Percentiles rank a stretch among this genome's conserved stretches.
Conservation (phyloP, 2,329 filamentous ascomycete species). For the Colletotrichum orchidophilum region DNA sequence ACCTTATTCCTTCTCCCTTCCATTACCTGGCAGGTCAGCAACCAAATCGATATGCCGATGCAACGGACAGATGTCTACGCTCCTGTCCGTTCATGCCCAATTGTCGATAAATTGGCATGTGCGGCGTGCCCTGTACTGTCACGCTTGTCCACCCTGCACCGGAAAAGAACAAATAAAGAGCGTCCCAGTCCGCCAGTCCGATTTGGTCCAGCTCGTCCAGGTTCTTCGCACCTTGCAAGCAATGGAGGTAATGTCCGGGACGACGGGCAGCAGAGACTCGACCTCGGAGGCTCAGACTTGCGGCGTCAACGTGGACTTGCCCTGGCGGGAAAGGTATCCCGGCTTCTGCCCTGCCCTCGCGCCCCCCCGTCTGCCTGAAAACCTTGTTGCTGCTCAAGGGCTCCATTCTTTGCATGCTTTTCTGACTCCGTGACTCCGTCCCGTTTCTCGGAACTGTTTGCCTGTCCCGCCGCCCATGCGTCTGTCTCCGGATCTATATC, state of each 20-base stretch:
- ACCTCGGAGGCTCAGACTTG: background rate
- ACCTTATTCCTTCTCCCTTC: background rate
- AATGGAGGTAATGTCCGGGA: background rate
- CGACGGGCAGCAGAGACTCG: background rate
- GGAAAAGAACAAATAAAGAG: background rate
- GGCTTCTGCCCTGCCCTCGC: slow-evolving; percentile 1
- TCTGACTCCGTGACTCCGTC: background rate
- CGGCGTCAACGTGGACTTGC: background rate
- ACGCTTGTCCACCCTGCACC: background rate
- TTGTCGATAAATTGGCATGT: background rate
- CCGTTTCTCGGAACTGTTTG: background rate
- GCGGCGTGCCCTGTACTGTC: too few species aligned
- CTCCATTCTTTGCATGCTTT: background rate
- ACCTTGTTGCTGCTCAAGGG: slow-evolving; percentile 20
- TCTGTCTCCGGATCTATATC: background rate
- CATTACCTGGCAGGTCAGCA: background rate
- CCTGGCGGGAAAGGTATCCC: slow-evolving; percentile 14
- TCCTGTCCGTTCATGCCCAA: background rate
- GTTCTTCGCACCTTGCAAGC: background rate
- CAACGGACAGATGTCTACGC: background rate
- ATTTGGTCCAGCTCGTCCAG: background rate
- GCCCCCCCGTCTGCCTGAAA: slow-evolving; percentile 28
- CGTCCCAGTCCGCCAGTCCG: too few species aligned
- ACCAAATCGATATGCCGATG: background rate
- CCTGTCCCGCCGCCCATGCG: background rate